Conservation (phyloP, 495 filamentous ascomycete genomes). For the Penicillium silybi region DNA sequence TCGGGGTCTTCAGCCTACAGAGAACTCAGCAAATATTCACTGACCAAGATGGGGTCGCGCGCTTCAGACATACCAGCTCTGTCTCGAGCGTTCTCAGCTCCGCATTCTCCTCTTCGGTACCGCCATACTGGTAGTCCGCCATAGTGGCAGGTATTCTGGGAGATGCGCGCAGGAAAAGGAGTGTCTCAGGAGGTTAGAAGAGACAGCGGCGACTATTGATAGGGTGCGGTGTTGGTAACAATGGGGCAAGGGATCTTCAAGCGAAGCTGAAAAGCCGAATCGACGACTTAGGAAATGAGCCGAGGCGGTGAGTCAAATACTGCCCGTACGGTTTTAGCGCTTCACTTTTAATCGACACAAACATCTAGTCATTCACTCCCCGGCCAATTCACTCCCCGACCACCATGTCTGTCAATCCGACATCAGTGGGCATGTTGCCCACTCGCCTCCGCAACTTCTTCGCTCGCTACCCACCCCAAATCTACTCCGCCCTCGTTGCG, state of each 20-base stretch:
- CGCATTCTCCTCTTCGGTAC: constrained; percentile 78
- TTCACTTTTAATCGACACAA: constrained; percentile 18
- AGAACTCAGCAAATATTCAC: constrained; percentile 3
- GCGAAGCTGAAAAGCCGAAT: constrained; percentile 17
- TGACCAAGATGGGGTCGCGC: background rate
- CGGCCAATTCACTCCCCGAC: too few species aligned
- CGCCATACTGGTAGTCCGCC: constrained; percentile 65
- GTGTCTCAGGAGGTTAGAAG: background rate
- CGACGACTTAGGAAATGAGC: constrained; percentile 7
- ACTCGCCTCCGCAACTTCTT: constrained; percentile 81
- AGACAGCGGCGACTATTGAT: constrained; percentile 2
- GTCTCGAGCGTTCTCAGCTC: constrained; percentile 75
- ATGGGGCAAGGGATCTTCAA: constrained; percentile 9
- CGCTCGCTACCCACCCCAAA: constrained; percentile 73
- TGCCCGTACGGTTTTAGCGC: constrained; percentile 5
- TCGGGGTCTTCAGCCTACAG: constrained; percentile 68
- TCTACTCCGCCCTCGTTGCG: constrained; percentile 39
- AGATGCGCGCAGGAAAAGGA: constrained; percentile 2
- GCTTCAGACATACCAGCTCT: constrained; percentile 60
- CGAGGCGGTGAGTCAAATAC: constrained; percentile 1
- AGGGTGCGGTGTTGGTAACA: constrained; percentile 10
- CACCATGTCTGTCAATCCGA: constrained; percentile 26
- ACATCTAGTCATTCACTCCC: background rate
- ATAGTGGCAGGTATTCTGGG: constrained; percentile 25
- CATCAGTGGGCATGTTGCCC: constrained; percentile 42